Evolutionary conservation across 2,329 filamentous ascomycete species (phyloP), one percentile per base, ranked within the genome.

Genomic region (Aspergillus sp.): DNA sequence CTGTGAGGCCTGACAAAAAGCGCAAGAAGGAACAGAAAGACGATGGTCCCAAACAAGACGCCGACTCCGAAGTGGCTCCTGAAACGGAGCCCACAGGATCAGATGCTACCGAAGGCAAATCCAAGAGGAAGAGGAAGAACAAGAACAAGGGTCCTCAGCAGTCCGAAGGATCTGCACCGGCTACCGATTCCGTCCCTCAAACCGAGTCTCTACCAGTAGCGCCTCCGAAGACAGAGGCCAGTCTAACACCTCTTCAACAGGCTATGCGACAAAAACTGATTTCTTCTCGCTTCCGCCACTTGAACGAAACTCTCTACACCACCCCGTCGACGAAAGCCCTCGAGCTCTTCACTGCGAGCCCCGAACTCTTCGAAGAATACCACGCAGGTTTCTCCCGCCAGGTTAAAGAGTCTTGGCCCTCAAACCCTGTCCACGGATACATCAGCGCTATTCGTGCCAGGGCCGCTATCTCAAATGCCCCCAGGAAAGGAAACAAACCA

Each of bases 271-370:
- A 93, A 74, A 99, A 99, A 82, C 88, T 99, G 65, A 85, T 96
- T 65, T 96, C 93, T 9, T 93, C 95, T 1, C 93, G 95, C 61
- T 99, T 99, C 85, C 92, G 95, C 66, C 93, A 98, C 78, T 88
- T 99, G 64, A 99, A 99, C 77, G 91, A 99, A 81, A 94, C 92
- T 0, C 88, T 99, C 15, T 99, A 99, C 81, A 98, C 94, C 4
- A 91, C 89, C 7, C 91, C 93, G 1, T 99, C 95, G 0, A 82
- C 83, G 41, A 88, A 95, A 67, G 91, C 95, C n/a, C 87, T 95
- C 69, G 81, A 85, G 54, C 87, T 98, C 25, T 98, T 99, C 81
- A 83, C 87, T 55, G 83, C 90, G 38, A 92, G 91, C 54, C 95
- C 95, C 0, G 92, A 96, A 74, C 93, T 98, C 85, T 99, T 98